Conservation (phyloP, 164 flowering plant species). For the Aristolochia fimbriata region DNA sequence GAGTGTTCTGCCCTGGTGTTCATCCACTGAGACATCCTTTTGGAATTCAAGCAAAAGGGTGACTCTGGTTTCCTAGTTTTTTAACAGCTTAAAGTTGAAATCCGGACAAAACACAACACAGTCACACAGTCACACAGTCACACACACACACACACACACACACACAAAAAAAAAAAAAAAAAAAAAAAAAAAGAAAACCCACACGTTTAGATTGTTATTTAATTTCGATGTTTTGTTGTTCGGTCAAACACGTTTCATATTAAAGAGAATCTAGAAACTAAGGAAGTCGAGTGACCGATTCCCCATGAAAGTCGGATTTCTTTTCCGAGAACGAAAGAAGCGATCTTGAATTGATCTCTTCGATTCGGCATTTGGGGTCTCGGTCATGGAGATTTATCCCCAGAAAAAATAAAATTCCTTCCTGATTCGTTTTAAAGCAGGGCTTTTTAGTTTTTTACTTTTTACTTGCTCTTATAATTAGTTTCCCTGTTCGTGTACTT, state of each 20-base stretch:
- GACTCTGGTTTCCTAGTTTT: background rate
- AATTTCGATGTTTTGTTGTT: conserved; percentile 10
- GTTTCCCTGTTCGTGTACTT: conserved; percentile 1
- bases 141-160: too few species aligned
- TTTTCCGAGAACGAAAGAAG: background rate
- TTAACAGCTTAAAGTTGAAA: background rate
- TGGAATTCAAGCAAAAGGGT: conserved; percentile 8
- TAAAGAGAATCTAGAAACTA: conserved; percentile 8
- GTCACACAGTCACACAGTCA: too few species aligned
- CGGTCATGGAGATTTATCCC: background rate
- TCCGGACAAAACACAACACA: too few species aligned
- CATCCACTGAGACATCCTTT: conserved; percentile 6
- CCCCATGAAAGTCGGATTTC: conserved; percentile 12
- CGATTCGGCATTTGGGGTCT: background rate
- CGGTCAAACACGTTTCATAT: conserved; percentile 28
- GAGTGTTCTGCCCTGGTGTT: conserved; percentile 1
- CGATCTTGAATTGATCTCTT: too few species aligned
- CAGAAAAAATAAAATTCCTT: background rate
- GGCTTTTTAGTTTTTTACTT: background rate
- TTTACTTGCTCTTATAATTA: background rate
- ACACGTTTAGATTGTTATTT: conserved; percentile 16
- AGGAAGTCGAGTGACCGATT: conserved; percentile 10
- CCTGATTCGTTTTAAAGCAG: conserved; percentile 1
- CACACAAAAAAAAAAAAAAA: background rate
- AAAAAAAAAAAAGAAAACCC: conserved; percentile 1